Percentiles rank a stretch among this genome's conserved stretches.
These are phyloP conservation scores for Trichoderma semiorbis DNA, from an alignment of 2,329 filamentous ascomycete species.

Conservation along the genomic window DNA sequence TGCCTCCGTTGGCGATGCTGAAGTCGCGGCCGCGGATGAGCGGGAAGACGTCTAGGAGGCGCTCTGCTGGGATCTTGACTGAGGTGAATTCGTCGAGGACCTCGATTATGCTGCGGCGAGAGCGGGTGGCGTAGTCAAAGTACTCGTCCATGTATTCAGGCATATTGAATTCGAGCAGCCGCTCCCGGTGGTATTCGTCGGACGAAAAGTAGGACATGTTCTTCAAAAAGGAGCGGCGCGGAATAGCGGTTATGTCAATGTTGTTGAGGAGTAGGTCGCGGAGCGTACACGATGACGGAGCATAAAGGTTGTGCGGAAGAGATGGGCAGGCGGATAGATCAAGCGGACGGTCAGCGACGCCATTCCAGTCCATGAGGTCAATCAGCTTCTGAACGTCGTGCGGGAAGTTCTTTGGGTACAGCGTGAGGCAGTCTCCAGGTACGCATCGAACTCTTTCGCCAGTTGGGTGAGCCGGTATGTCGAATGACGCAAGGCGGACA, in stretches of 20 bases:
- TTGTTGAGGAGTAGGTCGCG: slow-evolving; percentile 75
- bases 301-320: slow-evolving; percentile 35
- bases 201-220: slow-evolving; percentile 71
- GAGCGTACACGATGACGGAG: slow-evolving; percentile 54
- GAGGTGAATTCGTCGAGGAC: slow-evolving; percentile 86
- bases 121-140: slow-evolving; percentile 91
- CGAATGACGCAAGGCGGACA: slow-evolving; percentile 74
- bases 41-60: slow-evolving; percentile 71
- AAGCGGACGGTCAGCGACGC: slow-evolving; percentile 68
- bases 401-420: slow-evolving; percentile 85
- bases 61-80: slow-evolving; percentile 74
- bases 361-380: slow-evolving; percentile 72
- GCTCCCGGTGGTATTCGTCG: slow-evolving; percentile 70
- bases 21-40: slow-evolving; percentile 85
- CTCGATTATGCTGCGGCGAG: slow-evolving; percentile 86
- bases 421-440: slow-evolving; percentile 76
- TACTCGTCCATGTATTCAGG: slow-evolving; percentile 83
- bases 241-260: slow-evolving; percentile 86
- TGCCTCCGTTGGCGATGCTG: slow-evolving; percentile 78
- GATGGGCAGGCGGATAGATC: slow-evolving; percentile 40
- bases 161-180: slow-evolving; percentile 78
- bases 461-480: slow-evolving; percentile 32
- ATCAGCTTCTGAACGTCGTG: slow-evolving; percentile 77
- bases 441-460: slow-evolving; percentile 37
- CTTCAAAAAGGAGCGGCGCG: slow-evolving; percentile 80